Evolutionary conservation across 2,329 filamentous ascomycete genomes (phyloP), one percentile per base, ranked within the genome.

Genomic region (Nemania diffusa): DNA sequence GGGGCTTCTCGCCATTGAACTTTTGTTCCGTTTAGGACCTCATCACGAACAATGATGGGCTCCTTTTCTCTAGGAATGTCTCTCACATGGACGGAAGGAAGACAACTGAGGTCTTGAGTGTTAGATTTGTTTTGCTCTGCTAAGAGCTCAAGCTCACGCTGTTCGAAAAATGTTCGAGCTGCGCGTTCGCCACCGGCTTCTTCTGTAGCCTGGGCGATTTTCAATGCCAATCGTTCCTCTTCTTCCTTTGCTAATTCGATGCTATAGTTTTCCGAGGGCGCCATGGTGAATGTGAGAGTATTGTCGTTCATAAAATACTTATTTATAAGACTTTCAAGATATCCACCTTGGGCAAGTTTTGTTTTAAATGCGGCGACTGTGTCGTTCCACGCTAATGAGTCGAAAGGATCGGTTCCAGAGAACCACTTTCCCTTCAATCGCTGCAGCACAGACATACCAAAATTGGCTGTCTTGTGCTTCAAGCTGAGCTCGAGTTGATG

Each of bases 401-500:
- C 90, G 79, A 98, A 97, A 0, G 96, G 95, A 77, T 98, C 93
- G 3, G 94, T 90, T 5, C 95, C 96, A 64, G 96, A 97, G 80
- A 99, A 98, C 96, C 96, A 99, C 66, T 92, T 91, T 1, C 93
- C 91, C 77, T 97, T 92, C 7, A 97, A 85, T 48, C 95, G 89
- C 73, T 97, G 93, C 79, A 99, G 88, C 60, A 98, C 87, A 20
- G 91, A 90, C 85, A 97, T 93, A 15, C 96, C 96, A 76, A 99
- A 99, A 75, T 92, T 94, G 62, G 96, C 93, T 0, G 94, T 97
- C 84, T 98, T 98, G 82, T 99, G 94, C 81, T 97, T 97, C 56
- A 98, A 82, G 0, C 90, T 87, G n/a, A 99, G 85, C 78, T 99
- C 96, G 3, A 98, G 82, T 79, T 98, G 95, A 78, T 99, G 96